Base-by-base conservation (phyloP, 495 filamentous ascomycete genomes). In the Chaetomium tenue region DNA sequence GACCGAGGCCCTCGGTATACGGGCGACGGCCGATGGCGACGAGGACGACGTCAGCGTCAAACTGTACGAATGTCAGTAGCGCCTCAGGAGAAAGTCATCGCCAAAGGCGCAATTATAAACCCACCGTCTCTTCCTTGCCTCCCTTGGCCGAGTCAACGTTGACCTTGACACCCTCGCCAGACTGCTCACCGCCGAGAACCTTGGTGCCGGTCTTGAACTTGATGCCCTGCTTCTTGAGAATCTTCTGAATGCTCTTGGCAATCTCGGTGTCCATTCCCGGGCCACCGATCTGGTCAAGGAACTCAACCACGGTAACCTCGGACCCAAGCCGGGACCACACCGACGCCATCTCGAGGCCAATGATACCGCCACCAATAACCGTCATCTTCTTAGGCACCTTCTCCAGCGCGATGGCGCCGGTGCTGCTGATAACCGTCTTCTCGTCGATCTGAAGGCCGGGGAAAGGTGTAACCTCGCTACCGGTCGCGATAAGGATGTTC, bases 151-250 rank as follows among this genome's bases (percentile, higher is more conserved):
- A 85, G 82, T 98, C 95, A 54, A 96, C 82, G 67, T 89, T 85
- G 63, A 98, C 82, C 76, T 87, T 87, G 69, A 98, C 81, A 60
- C 76, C 83, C 63, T 91, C 87, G 58, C 88, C 87, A 70, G 80
- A 89, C 75, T 87, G 86, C 73, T 96, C 92, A 70, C 94, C 94
- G 69, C 85, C 86, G 69, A 86, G 77, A 66, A 98, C 94, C 85
- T 98, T 98, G 73, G 93, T 97, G 78, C 88, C 88, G 62, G 93
- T 89, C 87, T 94, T 97, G 86, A 98, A 98, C 77, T 93, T 95
- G 77, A 98, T 93, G 60, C 94, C 95, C 79, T 98, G 94, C 84
- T 97, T 98, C 71, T 84, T 84, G 60, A 98, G 87, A 68, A 94
- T 88, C 86, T 96, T 97, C 76, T 96, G 94, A 53, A 91, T 84